Percentiles rank a stretch among this genome's conserved stretches.
phyloP scores from a whole-genome alignment of 2,329 filamentous ascomycete species.

The Pseudogymnoascus sp. region DNA sequence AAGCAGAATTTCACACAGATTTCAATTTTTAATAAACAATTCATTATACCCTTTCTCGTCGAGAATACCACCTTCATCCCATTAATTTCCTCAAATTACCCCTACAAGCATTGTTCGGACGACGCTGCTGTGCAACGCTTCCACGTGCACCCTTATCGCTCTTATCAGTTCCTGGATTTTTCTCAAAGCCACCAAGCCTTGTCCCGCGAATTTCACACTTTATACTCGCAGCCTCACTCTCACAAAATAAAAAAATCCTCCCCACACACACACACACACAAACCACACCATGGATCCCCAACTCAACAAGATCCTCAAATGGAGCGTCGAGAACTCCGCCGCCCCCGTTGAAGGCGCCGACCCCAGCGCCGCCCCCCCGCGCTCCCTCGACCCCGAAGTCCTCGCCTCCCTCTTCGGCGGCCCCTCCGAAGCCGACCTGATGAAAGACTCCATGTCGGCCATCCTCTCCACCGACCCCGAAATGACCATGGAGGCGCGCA shows the following conservation, averaged over 20 bases:
- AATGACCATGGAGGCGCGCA: constrained; percentile 63
- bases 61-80: not conserved
- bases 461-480: constrained; percentile 56
- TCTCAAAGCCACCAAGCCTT: constrained; percentile 1
- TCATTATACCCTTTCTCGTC: not conserved
- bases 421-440: constrained; percentile 83
- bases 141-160: constrained; percentile 1
- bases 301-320: constrained; percentile 31
- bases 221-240: constrained; percentile 4
- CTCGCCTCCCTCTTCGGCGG: constrained; percentile 72
- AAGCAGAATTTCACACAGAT: not conserved
- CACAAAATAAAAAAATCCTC: constrained; percentile 2
- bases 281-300: constrained; percentile 23
- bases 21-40: not conserved
- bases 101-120: not conserved
- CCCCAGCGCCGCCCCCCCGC: constrained; percentile 21
- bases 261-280: constrained; percentile 6
- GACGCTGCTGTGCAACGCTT: not conserved
- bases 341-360: constrained; percentile 21
- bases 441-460: constrained; percentile 75
- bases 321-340: constrained; percentile 50
- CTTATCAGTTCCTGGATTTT: constrained; percentile 7
- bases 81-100: not conserved
- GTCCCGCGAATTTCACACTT: constrained; percentile 1
- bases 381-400: constrained; percentile 57